Percentiles rank a stretch among this genome's conserved stretches.
Conservation (phyloP, 2,329 filamentous ascomycete genomes). For the Penicillium sp. region DNA sequence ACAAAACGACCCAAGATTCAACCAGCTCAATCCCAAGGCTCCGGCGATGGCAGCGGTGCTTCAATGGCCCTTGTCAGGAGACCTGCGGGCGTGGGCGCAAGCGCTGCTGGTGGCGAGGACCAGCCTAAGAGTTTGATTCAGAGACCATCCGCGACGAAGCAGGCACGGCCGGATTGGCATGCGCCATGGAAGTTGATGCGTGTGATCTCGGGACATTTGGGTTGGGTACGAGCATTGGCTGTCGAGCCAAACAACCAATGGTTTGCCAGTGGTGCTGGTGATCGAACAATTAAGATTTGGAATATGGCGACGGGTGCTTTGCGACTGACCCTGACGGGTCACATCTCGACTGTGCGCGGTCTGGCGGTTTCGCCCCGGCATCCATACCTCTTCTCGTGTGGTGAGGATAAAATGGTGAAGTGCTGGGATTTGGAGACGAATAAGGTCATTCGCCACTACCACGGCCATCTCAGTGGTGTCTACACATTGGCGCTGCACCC, state of each 20-base stretch:
- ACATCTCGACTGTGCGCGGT: constrained; percentile 91
- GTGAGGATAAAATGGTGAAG: constrained; percentile 99
- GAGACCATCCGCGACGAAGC: constrained; percentile 65
- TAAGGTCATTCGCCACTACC: constrained; percentile 97
- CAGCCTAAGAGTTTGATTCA: constrained; percentile 68
- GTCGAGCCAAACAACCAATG: constrained; percentile 97
- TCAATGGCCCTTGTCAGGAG: constrained; percentile 63
- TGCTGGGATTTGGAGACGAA: constrained; percentile 99
- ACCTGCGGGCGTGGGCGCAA: constrained; percentile 36
- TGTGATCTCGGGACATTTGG: constrained; percentile 94
- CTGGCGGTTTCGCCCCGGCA: constrained; percentile 91
- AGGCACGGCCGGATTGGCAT: constrained; percentile 90
- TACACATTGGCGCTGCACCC: constrained; percentile 94
- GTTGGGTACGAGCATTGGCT: constrained; percentile 88
- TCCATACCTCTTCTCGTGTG: constrained; percentile 96
- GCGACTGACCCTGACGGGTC: constrained; percentile 84
- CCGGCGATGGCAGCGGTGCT: constrained; percentile 56
- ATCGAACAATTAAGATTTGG: constrained; percentile 99
- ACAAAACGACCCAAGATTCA: constrained; percentile 65
- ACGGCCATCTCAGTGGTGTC: constrained; percentile 94
- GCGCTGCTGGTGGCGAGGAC: constrained; percentile 43
- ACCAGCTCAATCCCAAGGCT: constrained; percentile 54
- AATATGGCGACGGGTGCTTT: constrained; percentile 88
- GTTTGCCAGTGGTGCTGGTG: constrained; percentile 95
- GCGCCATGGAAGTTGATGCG: constrained; percentile 98